Evolutionary conservation across 345 rosid genomes (phyloP).

Genomic region (Heritiera fomes): DNA sequence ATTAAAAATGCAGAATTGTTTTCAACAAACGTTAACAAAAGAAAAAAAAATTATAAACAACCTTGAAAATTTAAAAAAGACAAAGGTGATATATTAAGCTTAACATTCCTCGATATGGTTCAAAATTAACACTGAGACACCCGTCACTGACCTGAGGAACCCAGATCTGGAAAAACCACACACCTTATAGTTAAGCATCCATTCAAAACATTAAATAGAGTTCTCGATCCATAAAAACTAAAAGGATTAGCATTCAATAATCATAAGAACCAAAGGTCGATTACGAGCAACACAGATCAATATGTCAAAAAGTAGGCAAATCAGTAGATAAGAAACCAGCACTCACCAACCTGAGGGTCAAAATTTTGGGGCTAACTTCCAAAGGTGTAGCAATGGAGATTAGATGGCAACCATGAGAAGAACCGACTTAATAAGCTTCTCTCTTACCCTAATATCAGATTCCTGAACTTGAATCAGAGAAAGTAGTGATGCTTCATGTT

Average conservation of each 20-base stretch:
- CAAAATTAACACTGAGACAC: too few relatives aligned
- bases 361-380: not conserved
- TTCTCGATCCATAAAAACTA: not conserved
- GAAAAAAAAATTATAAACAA: too few relatives aligned
- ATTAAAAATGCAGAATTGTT: too few relatives aligned
- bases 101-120: too few relatives aligned
- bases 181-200: too few relatives aligned
- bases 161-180: too few relatives aligned
- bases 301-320: not conserved
- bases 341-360: not conserved
- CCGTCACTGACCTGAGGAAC: too few relatives aligned
- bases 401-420: not conserved
- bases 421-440: not conserved
- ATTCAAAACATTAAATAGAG: not conserved
- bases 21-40: too few relatives aligned
- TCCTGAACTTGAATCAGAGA: not conserved
- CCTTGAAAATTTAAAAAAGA: too few relatives aligned
- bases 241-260: not conserved
- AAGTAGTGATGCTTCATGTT: not conserved
- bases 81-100: too few relatives aligned
- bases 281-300: not conserved
- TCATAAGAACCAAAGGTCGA: not conserved
- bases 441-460: not conserved
- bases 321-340: not conserved
- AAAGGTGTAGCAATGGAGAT: not conserved